Base-by-base conservation (phyloP, 257 asterid genomes). In the Scutellaria galericulata region DNA sequence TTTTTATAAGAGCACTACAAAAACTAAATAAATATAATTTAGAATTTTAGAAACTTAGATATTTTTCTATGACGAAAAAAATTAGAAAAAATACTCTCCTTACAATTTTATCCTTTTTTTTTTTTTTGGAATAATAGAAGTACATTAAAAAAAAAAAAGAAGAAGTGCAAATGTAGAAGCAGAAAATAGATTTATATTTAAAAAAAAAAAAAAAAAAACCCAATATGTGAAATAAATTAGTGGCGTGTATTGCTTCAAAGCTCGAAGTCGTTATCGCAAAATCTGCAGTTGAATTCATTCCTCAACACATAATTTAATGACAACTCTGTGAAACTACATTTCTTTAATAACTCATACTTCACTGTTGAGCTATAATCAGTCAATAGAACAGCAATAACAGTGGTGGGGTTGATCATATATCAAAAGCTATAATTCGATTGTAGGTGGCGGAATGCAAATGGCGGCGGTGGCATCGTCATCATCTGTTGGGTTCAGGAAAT, bases 381-480 rank as follows among this genome's bases (percentile, higher is more conserved):
- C 35, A 44, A 41, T 40, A 13, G 15, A 51, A 24, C 20, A 3
- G 64, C 42, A 44, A 44, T 64, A n/a, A 46, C 20, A 27, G 14
- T n/a, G 14, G 65, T 41, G 50, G 50, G 57, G 56, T 66, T 14
- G 35, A 62, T 48, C 44, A n/a, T 54, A 14, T 13, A 57, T 41
- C 65, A 20, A 9, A 7, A 3, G 7, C 53, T 12, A 55, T 22
- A 41, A 35, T 45, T 69, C 59, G 45, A 41, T 6, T 45, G 27
- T 24, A 24, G 39, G 50, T 52, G 68, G 9, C 15, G 62, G 62
- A 2, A 7, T 60, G 75, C 51, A 57, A 78, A 84, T 81, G 88
- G 82, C 88, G 75, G 75, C 88, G 2, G 83, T 80, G 68, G 75
- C 87, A 44, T 81, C 90, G 15, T 77, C 86, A 47, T 78, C 90